These are phyloP conservation scores for Candida oleophila DNA, from an alignment of 805 yeast species.

Conservation along the genomic window DNA sequence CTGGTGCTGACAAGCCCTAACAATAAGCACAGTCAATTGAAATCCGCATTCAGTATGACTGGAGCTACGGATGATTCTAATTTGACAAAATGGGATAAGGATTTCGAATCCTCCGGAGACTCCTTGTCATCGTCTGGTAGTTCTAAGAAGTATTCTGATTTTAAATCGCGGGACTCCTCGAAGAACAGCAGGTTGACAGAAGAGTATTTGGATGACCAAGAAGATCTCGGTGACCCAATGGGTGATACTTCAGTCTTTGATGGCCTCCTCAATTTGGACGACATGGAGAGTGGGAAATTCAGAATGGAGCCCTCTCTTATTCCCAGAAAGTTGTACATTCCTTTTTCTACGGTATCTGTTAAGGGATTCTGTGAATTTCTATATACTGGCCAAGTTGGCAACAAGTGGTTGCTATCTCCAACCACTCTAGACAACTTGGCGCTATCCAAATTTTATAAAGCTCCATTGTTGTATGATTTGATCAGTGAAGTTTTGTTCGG, in stretches of 20 bases:
- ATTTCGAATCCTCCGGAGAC: not conserved
- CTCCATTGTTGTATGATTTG: slow-evolving; percentile 69
- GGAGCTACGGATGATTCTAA: not conserved
- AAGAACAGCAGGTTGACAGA: not conserved
- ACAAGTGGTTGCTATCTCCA: slow-evolving; percentile 71
- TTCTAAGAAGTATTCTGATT: not conserved
- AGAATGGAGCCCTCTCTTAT: slow-evolving; percentile 59
- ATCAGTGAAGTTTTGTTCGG: slow-evolving; percentile 69
- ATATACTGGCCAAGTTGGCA: slow-evolving; percentile 77
- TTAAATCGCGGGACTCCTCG: not conserved
- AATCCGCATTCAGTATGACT: not conserved
- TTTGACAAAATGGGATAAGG: not conserved
- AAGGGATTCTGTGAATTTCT: slow-evolving; percentile 70
- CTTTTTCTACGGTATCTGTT: slow-evolving; percentile 60
- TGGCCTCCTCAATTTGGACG: slow-evolving; percentile 33
- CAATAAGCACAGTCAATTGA: not conserved
- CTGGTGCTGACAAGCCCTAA: not conserved
- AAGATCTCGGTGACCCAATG: not conserved
- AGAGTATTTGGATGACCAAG: not conserved
- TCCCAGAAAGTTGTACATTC: slow-evolving; percentile 69
- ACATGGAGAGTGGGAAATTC: slow-evolving; percentile 27
- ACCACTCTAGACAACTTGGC: slow-evolving; percentile 63
- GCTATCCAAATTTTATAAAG: slow-evolving; percentile 62
- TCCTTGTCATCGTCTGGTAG: not conserved
- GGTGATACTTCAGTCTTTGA: slow-evolving; percentile 6